Evolutionary conservation across 2,329 filamentous ascomycete species (phyloP), one percentile per base, ranked within the genome.

Genomic region (Fusarium austroafricanum): DNA sequence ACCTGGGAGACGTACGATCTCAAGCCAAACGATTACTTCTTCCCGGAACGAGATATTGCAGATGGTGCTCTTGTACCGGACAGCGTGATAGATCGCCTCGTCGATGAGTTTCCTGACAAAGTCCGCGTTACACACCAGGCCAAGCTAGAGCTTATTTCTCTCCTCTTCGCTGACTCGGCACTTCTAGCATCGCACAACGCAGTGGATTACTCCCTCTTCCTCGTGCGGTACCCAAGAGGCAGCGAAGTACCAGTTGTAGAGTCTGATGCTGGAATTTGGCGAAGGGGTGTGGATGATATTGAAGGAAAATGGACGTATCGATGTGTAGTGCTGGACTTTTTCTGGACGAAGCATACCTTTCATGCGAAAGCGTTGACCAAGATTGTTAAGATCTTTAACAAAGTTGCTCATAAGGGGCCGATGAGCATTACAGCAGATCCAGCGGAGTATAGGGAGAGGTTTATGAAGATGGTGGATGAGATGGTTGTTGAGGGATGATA

Each of bases 391-490:
- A 79, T 83, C 0, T 91, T 89, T 71, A 92, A 92, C 71, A 65
- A 84, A 15, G 79, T 92, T 28, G 87, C 86, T 31, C 80, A 84
- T 4, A 84, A 90, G 69, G 90, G 90, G 0, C 90, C 87, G 0
- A 94, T 93, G 91, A 90, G 87, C 61, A 91, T 93, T 55, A 93
- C 91, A 0, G 90, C 91, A 1, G 86, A 87, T 8, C 86, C 89
- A 11, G 80, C 82, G 0, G 91, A 93, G 78, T 94, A 94, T 71
- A 82, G 89, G 15, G 77, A 84, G 67, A 76, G 83, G 55, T 86
- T 85, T 45, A 61, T 85, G 74, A 79, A 76, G 67, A 86, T 86
- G 82, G 84, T 83, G 42, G 74, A 77, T 21, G 79, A 80, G 47
- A 78, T 82, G 28, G 71, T 82, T 3, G 64, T 82, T 12, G 81